phyloP scores from a whole-genome alignment of 2,329 filamentous ascomycete species.

The Aspergillus sp. region DNA sequence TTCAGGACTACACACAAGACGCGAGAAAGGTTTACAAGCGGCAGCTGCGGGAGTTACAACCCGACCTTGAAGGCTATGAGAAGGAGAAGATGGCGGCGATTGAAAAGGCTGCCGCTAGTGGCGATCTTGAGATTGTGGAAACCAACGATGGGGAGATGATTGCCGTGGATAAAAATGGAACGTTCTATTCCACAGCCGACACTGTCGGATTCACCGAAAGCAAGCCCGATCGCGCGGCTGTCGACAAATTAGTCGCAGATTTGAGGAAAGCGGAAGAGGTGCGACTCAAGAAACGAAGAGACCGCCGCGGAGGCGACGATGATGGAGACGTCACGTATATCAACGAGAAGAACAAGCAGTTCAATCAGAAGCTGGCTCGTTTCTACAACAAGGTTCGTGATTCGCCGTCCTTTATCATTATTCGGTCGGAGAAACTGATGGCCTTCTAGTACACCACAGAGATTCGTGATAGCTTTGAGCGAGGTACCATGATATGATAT shows the following conservation, averaged over 20 bases:
- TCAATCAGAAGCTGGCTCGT: constrained; percentile 93
- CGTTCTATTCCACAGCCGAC: constrained; percentile 88
- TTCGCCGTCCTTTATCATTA: not conserved
- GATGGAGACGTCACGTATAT: constrained; percentile 96
- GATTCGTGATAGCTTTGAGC: constrained; percentile 96
- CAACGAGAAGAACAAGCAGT: constrained; percentile 99
- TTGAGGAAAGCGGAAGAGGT: constrained; percentile 86
- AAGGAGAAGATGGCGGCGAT: constrained; percentile 83
- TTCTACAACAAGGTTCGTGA: constrained; percentile 85
- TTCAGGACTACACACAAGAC: constrained; percentile 86
- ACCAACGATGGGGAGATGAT: constrained; percentile 94
- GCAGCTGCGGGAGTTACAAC: constrained; percentile 76
- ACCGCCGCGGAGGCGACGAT: constrained; percentile 79
- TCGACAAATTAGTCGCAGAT: constrained; percentile 86
- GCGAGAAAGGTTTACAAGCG: constrained; percentile 92
- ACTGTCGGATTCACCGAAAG: constrained; percentile 80
- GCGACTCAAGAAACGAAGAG: constrained; percentile 81
- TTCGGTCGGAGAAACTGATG: constrained; percentile 22
- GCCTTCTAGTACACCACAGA: constrained; percentile 77
- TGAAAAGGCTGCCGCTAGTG: constrained; percentile 80
- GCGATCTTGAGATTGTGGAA: constrained; percentile 90
- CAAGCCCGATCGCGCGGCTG: constrained; percentile 81
- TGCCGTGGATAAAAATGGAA: constrained; percentile 87
- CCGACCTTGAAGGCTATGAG: constrained; percentile 83
- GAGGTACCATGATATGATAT: constrained; percentile 87